Percentiles rank a stretch among this genome's conserved stretches.
These are phyloP conservation scores for Paecilomyces sp. DNA, from an alignment of 2,329 filamentous ascomycete genomes.

Conservation along the genomic window DNA sequence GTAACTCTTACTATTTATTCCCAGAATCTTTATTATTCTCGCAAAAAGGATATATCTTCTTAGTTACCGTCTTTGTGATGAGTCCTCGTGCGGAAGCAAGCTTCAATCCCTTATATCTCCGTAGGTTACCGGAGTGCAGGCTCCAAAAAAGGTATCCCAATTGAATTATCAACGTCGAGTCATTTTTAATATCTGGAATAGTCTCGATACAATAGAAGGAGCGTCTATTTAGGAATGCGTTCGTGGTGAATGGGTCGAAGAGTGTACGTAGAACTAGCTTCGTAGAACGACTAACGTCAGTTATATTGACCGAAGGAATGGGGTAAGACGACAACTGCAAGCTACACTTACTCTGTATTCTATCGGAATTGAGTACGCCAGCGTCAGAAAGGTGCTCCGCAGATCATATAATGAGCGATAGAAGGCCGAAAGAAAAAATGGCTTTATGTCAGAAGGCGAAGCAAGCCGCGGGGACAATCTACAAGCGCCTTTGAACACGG, in stretches of 20 bases:
- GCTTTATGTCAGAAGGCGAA: slow-evolving; percentile 9
- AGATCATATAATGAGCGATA: not conserved
- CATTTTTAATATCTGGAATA: not conserved
- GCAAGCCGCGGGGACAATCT: not conserved
- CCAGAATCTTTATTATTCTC: not conserved
- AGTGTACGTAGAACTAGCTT: not conserved
- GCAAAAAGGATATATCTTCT: not conserved
- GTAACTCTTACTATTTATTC: not conserved
- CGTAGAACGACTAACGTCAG: not conserved
- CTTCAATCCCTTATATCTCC: not conserved
- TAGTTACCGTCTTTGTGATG: not conserved
- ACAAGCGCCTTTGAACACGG: not conserved
- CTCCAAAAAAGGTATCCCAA: not conserved
- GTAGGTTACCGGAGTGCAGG: not conserved
- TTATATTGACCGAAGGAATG: not conserved
- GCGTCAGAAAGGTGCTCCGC: not conserved
- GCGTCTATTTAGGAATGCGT: not conserved
- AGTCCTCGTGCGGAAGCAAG: not conserved
- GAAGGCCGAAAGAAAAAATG: slow-evolving; percentile 5
- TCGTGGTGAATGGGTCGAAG: not conserved
- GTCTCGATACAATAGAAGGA: not conserved
- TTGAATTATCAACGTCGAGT: not conserved
- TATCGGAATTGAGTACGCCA: not conserved
- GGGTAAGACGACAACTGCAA: not conserved
- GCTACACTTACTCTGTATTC: not conserved